Evolutionary conservation across 345 rosid species (phyloP).

Genomic region (Viola odorata): DNA sequence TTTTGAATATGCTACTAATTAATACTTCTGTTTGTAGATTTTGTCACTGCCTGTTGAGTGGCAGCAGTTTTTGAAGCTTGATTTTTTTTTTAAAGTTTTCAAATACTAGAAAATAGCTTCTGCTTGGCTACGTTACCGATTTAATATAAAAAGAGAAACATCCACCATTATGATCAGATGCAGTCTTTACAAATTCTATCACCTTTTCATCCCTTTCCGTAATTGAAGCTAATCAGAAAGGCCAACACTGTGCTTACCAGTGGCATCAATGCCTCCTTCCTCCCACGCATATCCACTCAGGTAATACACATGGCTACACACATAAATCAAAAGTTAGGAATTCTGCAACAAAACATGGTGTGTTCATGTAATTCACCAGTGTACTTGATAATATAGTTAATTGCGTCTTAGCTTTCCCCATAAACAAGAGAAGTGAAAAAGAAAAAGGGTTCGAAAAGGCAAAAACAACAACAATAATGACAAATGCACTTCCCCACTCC

Average conservation of each 20-base stretch:
- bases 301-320: conserved; percentile 85
- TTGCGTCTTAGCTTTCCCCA: neutral
- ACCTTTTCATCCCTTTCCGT: neutral
- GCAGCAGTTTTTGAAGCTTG: too few relatives aligned
- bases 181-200: neutral
- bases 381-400: neutral
- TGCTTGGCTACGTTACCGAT: too few relatives aligned
- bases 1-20: too few relatives aligned
- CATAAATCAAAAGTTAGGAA: conserved; percentile 30
- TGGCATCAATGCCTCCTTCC: conserved; percentile 96
- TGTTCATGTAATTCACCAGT: too few relatives aligned
- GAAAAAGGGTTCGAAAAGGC: neutral
- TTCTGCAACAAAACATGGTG: conserved; percentile 19
- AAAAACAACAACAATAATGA: too few relatives aligned
- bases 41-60: too few relatives aligned
- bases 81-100: too few relatives aligned
- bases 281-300: conserved; percentile 99
- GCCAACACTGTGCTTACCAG: conserved; percentile 49
- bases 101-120: too few relatives aligned
- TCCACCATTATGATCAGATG: neutral
- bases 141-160: too few relatives aligned
- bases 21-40: too few relatives aligned
- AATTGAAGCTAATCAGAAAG: conserved; percentile 1
- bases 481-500: neutral
- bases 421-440: neutral